A percentile compares a stretch with the other conserved stretches of the same genome.
These are phyloP conservation scores for Erigeron canadensis DNA, from an alignment of 129 eudicot genomes.

Conservation along the genomic window DNA sequence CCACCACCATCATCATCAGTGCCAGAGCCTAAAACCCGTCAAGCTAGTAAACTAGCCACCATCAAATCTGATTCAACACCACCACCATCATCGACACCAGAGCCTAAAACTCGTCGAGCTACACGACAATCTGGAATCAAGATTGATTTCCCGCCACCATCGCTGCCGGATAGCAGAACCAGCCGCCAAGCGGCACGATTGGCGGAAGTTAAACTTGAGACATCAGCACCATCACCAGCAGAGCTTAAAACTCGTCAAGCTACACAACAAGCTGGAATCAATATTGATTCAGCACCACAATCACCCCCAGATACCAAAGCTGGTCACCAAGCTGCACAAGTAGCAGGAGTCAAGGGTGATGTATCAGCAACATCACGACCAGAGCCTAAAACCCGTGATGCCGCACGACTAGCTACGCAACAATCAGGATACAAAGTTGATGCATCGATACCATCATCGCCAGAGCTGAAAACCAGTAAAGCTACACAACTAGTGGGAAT, in stretches of 20 bases:
- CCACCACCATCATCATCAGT: background rate
- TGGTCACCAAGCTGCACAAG: conserved; percentile 20
- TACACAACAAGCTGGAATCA: conserved; percentile 37
- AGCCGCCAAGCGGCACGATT: conserved; percentile 12
- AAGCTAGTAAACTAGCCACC: conserved; percentile 7
- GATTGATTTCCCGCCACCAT: conserved; percentile 24
- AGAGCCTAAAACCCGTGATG: background rate
- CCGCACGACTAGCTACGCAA: background rate
- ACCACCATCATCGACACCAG: background rate
- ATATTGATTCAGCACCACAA: conserved; percentile 20
- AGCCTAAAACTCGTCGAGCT: conserved; percentile 32
- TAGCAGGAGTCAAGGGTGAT: background rate
- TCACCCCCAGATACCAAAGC: conserved; percentile 19
- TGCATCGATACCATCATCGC: conserved; percentile 4
- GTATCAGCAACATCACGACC: background rate
- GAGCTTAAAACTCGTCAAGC: conserved; percentile 30
- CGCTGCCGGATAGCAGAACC: conserved; percentile 23
- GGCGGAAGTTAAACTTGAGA: background rate
- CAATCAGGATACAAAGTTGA: conserved; percentile 17
- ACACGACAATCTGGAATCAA: conserved; percentile 40
- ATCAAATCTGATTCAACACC: background rate
- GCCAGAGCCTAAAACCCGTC: conserved; percentile 20
- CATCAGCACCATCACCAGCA: conserved; percentile 3
- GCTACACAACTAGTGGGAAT: conserved; percentile 5
- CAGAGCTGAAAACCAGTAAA: conserved; percentile 21